Percentiles rank a stretch among this genome's conserved stretches.
Conservation (phyloP, 1,284 basidiomycete genomes). For the Sporisorium scitamineum region DNA sequence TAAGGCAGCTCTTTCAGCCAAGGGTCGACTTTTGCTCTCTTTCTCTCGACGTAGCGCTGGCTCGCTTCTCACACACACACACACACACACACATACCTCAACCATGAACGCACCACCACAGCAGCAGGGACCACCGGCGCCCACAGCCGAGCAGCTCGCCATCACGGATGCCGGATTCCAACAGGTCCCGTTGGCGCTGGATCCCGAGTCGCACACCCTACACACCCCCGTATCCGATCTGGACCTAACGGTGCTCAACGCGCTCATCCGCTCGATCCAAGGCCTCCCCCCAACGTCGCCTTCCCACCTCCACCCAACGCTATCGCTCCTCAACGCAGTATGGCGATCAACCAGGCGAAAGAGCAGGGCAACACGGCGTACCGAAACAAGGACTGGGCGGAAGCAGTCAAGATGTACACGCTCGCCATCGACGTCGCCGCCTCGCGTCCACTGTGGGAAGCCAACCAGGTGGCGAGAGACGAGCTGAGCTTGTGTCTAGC, state of each 20-base stretch:
- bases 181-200: conserved; percentile 50
- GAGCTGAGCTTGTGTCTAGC: conserved; percentile 89
- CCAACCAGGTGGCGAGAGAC: conserved; percentile 82
- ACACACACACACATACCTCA: conserved; percentile 3
- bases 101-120: conserved; percentile 40
- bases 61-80: conserved; percentile 1
- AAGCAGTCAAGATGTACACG: conserved; percentile 85
- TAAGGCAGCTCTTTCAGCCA: neutral
- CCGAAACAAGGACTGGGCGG: conserved; percentile 73
- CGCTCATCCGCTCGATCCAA: conserved; percentile 62
- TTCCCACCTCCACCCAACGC: conserved; percentile 68
- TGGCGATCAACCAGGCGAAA: conserved; percentile 65
- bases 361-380: conserved; percentile 66
- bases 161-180: conserved; percentile 59
- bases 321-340: conserved; percentile 60
- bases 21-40: neutral
- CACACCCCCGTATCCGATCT: conserved; percentile 46
- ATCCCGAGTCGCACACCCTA: conserved; percentile 42
- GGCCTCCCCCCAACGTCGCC: conserved; percentile 63
- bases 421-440: conserved; percentile 84
- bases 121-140: conserved; percentile 56
- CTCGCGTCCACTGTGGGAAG: conserved; percentile 90
- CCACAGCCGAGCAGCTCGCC: conserved; percentile 61
- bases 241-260: conserved; percentile 65
- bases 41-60: conserved; percentile 1